Base-by-base conservation (phyloP, 148 eudicot genomes). In the Diospyros kaki region DNA sequence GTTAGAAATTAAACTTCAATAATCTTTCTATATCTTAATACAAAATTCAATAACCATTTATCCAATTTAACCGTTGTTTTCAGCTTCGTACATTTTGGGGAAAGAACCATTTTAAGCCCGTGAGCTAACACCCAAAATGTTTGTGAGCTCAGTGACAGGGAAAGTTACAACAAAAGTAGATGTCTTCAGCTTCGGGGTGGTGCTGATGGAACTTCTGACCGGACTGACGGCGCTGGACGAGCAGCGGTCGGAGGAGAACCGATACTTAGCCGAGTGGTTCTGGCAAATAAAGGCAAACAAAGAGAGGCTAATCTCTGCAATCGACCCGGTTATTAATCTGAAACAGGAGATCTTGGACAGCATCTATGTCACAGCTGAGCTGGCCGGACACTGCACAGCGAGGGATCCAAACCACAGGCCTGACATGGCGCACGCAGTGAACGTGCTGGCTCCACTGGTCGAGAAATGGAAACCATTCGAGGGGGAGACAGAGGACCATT, bases 151-250 rank as follows among this genome's bases (percentile, higher is more conserved):
- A 91, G 96, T 86, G 77, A 91, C 93, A 44, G 97, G 97, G 9
- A 91, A 87, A 83, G 79, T 89, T 39, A 78, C 97, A 11, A 91
- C 93, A 3, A 89, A 91, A 64, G 84, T 85, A 1, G 93, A 91
- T 44, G 97, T 91, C 6, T 91, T 91, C 83, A 89, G 93, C 85
- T 91, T 80, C 14, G 97, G 97, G 64, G 97, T 91, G 15, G 90
- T 91, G 28, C 71, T 91, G 38, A 89, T 91, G 89, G 96, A 91
- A 73, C 85, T 91, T 9, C 48, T 91, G 71, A 91, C 97, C 1
- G 93, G 97, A 64, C 72, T 86, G 74, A 68, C 76, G 60, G 97
- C 97, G 56, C 86, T 91, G 1, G 97, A 91, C 18, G 97, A 89
- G 71, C 83, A 83, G 3, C 84, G 93, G n/a, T 75, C 93, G 9